Conservation (phyloP, 1,284 basidiomycete species). For the Sanghuangporus sanghuang region DNA sequence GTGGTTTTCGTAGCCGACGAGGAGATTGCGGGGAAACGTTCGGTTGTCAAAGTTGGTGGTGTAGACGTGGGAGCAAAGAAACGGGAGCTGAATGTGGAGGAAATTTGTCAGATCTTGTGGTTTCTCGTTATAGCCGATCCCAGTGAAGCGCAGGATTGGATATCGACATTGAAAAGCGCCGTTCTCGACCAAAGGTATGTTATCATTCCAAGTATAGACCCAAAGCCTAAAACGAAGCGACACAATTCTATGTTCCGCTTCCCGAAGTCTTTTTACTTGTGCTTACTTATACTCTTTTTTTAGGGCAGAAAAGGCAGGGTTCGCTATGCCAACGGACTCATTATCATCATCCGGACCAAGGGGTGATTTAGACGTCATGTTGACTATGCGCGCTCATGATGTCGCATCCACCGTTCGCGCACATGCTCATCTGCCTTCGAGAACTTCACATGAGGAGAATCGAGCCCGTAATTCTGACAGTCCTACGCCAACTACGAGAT, state of each 20-base stretch:
- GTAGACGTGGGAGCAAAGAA: conserved; percentile 48
- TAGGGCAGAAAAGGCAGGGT: conserved; percentile 62
- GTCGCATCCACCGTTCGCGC: conserved; percentile 34
- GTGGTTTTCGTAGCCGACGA: conserved; percentile 69
- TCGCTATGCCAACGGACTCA: conserved; percentile 42
- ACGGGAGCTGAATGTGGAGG: conserved; percentile 41
- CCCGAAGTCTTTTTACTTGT: neutral
- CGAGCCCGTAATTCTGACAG: conserved; percentile 4
- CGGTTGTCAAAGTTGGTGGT: conserved; percentile 64
- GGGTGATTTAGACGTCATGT: conserved; percentile 75
- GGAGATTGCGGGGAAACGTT: conserved; percentile 55
- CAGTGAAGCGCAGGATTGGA: conserved; percentile 65
- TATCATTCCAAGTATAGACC: neutral
- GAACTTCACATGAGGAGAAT: conserved; percentile 1
- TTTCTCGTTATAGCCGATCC: conserved; percentile 58
- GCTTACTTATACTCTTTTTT: neutral
- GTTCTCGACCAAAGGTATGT: conserved; percentile 65
- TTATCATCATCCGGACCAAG: conserved; percentile 50
- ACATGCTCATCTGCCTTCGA: conserved; percentile 20
- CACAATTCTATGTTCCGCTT: neutral
- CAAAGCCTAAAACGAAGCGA: neutral
- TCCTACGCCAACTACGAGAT: conserved; percentile 13
- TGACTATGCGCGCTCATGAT: conserved; percentile 68
- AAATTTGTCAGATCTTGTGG: conserved; percentile 48
- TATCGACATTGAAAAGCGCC: conserved; percentile 61